Conservation (phyloP, 129 eudicot species). For the Pittosporum tobira region DNA sequence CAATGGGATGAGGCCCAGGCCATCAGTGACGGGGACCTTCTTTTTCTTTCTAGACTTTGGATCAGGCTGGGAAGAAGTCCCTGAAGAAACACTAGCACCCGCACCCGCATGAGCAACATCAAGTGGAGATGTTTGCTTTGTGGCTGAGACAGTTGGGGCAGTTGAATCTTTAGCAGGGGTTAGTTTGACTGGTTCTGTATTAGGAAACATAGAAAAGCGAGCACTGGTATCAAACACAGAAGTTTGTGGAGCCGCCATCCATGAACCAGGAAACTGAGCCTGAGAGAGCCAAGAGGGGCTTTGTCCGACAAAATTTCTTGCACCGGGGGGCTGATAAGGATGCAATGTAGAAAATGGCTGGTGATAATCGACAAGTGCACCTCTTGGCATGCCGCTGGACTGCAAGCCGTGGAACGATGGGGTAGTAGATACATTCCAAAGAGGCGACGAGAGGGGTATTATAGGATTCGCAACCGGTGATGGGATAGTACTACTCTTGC, state of each 20-base stretch:
- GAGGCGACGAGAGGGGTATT: conserved; percentile 75
- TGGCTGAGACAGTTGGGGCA: conserved; percentile 18
- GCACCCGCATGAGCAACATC: conserved; percentile 28
- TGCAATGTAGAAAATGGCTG: conserved; percentile 54
- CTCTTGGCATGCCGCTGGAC: conserved; percentile 32
- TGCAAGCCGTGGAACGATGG: conserved; percentile 43
- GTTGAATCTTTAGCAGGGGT: conserved; percentile 53
- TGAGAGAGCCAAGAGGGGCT: conserved; percentile 76
- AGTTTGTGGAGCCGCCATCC: conserved; percentile 70
- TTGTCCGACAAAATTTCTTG: conserved; percentile 38
- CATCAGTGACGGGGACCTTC: conserved; percentile 36
- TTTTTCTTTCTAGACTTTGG: conserved; percentile 72
- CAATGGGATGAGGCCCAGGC: conserved; percentile 20
- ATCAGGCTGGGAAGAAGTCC: conserved; percentile 24
- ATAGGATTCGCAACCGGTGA: conserved; percentile 42
- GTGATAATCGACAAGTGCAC: conserved; percentile 39
- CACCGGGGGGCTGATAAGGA: conserved; percentile 49
- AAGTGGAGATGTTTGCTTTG: conserved; percentile 22
- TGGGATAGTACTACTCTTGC: conserved; percentile 38
- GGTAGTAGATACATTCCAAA: conserved; percentile 74
- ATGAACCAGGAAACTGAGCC: conserved; percentile 53
- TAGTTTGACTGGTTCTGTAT: conserved; percentile 53
- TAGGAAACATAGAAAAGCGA: conserved; percentile 34
- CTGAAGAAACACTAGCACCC: conserved; percentile 23
- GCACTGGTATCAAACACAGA: conserved; percentile 37